Percentiles rank a stretch among this genome's conserved stretches.
Evolutionary conservation across 164 flowering plant species (phyloP).

Genomic region (Aristolochia fimbriata): DNA sequence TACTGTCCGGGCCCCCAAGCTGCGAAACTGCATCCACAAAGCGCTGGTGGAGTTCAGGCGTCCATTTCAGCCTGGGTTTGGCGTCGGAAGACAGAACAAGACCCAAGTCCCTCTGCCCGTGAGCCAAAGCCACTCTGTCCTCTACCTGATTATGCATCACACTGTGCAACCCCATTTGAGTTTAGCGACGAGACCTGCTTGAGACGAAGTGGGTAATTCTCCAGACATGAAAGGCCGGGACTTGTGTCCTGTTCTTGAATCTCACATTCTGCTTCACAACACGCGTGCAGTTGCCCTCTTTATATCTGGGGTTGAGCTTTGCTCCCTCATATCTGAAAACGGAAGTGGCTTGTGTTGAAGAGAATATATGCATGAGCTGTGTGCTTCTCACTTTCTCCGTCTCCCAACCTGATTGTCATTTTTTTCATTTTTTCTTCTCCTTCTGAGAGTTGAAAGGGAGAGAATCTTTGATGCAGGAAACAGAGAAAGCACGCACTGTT

Average conservation of each 20-base stretch:
- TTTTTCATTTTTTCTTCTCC: slow-evolving; percentile 6
- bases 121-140: neutral
- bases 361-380: slow-evolving; percentile 86
- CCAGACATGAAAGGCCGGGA: neutral
- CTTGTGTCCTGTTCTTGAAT: slow-evolving; percentile 9
- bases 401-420: slow-evolving; percentile 14
- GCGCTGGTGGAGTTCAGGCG: slow-evolving; percentile 66
- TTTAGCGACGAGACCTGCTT: neutral
- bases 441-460: slow-evolving; percentile 49
- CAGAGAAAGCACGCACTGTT: slow-evolving; percentile 48
- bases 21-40: slow-evolving; percentile 54
- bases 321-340: slow-evolving; percentile 69
- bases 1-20: slow-evolving; percentile 75
- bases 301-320: slow-evolving; percentile 31
- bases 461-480: slow-evolving; percentile 55
- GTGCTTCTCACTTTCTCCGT: slow-evolving; percentile 30
- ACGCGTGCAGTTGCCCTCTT: slow-evolving; percentile 27
- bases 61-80: slow-evolving; percentile 83
- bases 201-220: neutral
- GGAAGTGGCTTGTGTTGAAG: slow-evolving; percentile 56
- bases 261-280: slow-evolving; percentile 12
- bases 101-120: slow-evolving; percentile 28
- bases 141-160: slow-evolving; percentile 22
- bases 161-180: slow-evolving; percentile 24
- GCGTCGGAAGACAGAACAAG: slow-evolving; percentile 74